Evolutionary conservation across 495 filamentous ascomycete genomes (phyloP).

Genomic region (Trypethelium eluteriae): DNA sequence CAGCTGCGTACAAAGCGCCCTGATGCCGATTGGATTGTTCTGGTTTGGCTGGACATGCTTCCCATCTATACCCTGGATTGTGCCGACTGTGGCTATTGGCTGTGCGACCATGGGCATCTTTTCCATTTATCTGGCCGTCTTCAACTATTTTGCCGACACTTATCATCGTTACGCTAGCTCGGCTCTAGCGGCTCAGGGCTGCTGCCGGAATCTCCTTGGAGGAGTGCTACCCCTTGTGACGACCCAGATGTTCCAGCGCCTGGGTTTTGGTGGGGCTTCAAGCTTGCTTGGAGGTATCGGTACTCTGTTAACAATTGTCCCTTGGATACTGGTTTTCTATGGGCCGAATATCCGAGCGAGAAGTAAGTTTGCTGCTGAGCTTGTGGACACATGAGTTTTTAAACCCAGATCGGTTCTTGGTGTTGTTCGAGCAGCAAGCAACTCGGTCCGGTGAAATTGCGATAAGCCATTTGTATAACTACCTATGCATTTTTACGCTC

Average conservation of each 20-base stretch:
- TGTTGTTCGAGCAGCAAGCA: not conserved
- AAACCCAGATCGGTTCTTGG: not conserved
- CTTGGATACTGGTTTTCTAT: conserved; percentile 77
- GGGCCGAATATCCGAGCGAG: conserved; percentile 70
- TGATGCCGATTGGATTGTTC: conserved; percentile 71
- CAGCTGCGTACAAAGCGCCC: conserved; percentile 61
- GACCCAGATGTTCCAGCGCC: conserved; percentile 57
- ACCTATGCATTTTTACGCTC: no score
- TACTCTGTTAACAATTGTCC: conserved; percentile 62
- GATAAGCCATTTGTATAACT: no score
- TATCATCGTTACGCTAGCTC: conserved; percentile 81
- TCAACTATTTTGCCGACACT: conserved; percentile 91
- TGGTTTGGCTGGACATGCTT: conserved; percentile 73
- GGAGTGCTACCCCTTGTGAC: conserved; percentile 78
- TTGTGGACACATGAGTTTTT: conserved; percentile 22
- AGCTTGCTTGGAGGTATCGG: conserved; percentile 73
- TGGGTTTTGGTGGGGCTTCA: conserved; percentile 66
- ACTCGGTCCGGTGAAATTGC: no score
- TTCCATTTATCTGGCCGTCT: conserved; percentile 78
- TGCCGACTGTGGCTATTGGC: conserved; percentile 61
- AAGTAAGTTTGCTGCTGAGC: conserved; percentile 60
- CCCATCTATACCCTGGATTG: conserved; percentile 64
- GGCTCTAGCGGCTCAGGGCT: conserved; percentile 80
- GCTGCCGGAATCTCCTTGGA: conserved; percentile 74
- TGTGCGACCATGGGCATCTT: conserved; percentile 84